Conservation (phyloP, 441 rosid genomes). For the Corymbia calophylla region DNA sequence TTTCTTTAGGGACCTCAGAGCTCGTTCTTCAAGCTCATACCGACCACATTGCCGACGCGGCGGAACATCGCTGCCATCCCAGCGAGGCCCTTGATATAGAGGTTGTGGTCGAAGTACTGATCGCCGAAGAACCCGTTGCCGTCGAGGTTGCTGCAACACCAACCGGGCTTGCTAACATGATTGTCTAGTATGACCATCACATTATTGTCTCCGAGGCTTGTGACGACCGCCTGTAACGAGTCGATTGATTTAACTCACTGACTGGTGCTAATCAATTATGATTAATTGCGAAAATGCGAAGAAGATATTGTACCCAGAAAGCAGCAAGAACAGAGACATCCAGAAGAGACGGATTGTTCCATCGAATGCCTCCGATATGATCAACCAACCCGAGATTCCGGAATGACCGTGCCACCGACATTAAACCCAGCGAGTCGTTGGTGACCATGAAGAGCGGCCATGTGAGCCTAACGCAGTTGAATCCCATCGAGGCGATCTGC, state of each 20-base stretch:
- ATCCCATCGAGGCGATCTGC: slow-evolving; percentile 1
- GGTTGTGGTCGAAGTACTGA: neutral
- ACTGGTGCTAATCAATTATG: neutral
- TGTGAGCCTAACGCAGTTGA: slow-evolving; percentile 7
- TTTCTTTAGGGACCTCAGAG: slow-evolving; percentile 1
- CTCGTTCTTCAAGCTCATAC: slow-evolving; percentile 12
- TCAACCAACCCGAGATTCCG: neutral
- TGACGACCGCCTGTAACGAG: neutral
- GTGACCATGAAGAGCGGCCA: slow-evolving; percentile 4
- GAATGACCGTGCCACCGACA: neutral
- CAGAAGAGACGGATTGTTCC: neutral
- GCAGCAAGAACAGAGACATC: neutral
- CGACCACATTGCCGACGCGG: neutral
- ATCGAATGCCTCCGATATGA: neutral
- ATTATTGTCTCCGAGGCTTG: neutral
- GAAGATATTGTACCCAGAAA: neutral
- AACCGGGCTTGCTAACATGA: slow-evolving; percentile 4
- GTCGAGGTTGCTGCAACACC: neutral
- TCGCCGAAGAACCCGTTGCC: slow-evolving; percentile 1
- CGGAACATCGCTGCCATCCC: neutral
- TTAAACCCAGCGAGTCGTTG: neutral
- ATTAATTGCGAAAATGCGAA: neutral
- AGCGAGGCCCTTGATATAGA: neutral
- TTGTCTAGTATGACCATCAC: slow-evolving; percentile 7
- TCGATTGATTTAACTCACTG: neutral